Base-by-base conservation (phyloP, 2,329 filamentous ascomycete genomes). In the Orbilia brochopaga region DNA sequence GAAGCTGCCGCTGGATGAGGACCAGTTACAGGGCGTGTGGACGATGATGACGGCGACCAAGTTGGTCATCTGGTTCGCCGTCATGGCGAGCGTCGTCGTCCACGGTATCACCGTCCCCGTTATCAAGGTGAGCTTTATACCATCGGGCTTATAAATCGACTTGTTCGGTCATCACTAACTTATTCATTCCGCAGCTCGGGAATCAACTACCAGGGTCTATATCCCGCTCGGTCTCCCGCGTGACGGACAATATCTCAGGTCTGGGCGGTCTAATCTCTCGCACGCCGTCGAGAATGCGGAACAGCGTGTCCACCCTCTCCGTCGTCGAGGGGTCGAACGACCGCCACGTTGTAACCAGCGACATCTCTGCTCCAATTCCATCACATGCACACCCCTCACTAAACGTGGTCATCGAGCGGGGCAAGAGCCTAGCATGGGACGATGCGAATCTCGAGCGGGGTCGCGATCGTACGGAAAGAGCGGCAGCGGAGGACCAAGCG, bases 81-180 rank as follows among this genome's bases (percentile, higher is more conserved):
- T 75, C 15, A 23, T 74, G 24, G 52, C 59, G 1, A 74, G 72
- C 24, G 72, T 70, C 50, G 56, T 75, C 35, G 69, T 75, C 48
- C 74, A 75, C 44, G 74, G 72, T 10, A 69, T 75, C 37, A 75
- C 74, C 5, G 54, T 75, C 11, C 74, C 72, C 11, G 52, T 74
- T 52, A 74, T 76, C 21, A 74, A 73, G 58, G 67, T 65, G 30
- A 42, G 46, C 54, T 24, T 50, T 24, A n/a, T 48, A n/a, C 27
- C 51, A 17, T 19, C 27, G 27, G 8, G 32, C 3, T 35, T 21
- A 54, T 30, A 44, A 24, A 50, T 13, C 50, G 42, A 6, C 40
- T 37, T 59, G 40, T 27, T 46, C 8, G n/a, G 10, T 32, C 24
- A 21, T 59, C 13, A 59, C 50, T 67, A 35, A 42, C 13, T 5